Base-by-base conservation (phyloP, 1,139 yeast species). In the Candida tetrigidarum region DNA sequence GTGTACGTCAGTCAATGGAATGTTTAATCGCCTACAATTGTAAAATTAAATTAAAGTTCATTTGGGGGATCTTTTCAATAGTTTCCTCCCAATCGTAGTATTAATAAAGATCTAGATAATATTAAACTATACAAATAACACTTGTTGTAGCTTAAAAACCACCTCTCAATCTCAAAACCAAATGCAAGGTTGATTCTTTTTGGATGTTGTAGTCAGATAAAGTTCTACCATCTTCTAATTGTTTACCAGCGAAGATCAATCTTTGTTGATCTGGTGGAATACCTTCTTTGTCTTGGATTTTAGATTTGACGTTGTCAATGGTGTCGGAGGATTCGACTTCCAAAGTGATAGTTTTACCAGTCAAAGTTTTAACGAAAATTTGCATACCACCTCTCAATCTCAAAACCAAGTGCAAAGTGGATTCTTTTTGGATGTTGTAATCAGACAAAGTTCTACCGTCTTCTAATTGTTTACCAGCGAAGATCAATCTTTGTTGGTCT, bases 361-460 rank as follows among this genome's bases (percentile, higher is more conserved):
- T 83, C 58, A 83, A 70, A 7, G 87, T 83, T 63, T 75, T 75
- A 49, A 69, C 80, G 63, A 74, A 74, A 50, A 70, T 81, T 65
- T 83, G 86, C 85, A 83, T 81, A 82, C 96, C 96, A 86, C 97
- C 97, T 84, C 97, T 88, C 77, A 92, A 88, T 84, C 98, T 90
- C 60, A 92, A 81, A 66, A 92, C 98, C 79, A 92, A 86, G 80
- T 92, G 97, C 58, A 93, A 78, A 61, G 97, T 92, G 57, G 98
- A 91, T 66, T 62, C 72, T 90, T 81, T 81, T 64, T 81, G 86
- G 50, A 81, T 81, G 70, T 81, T 81, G 78, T 81, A 81, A 62
- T 80, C 86, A 37, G 86, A 80, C 35, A 81, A 62, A 26, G 86
- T 81, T 77, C 86, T 80, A 43, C 86, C 86, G 47, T 81, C 86